Conservation (phyloP, 371 early-diverging fungal species). For the Basidiobolus heterosporus region DNA sequence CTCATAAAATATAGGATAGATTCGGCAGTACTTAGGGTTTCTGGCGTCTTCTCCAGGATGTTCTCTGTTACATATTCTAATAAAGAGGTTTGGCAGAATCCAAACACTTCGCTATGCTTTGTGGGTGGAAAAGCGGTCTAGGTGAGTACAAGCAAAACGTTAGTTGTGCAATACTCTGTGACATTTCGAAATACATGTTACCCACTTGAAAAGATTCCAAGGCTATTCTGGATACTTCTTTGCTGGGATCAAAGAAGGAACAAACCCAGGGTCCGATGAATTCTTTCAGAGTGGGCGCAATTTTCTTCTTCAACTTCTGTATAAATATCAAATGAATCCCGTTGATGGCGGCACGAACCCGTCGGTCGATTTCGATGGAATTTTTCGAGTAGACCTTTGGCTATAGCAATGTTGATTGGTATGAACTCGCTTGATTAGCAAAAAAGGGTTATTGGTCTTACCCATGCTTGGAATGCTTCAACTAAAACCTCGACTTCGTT, state of each 20-base stretch:
- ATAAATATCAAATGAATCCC: slow-evolving; percentile 32
- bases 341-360: slow-evolving; percentile 32
- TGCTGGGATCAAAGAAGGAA: slow-evolving; percentile 36
- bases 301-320: slow-evolving; percentile 27
- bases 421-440: not conserved
- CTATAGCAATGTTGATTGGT: slow-evolving; percentile 10
- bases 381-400: slow-evolving; percentile 29
- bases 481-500: slow-evolving; percentile 14
- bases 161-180: no score
- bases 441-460: slow-evolving; percentile 1
- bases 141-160: no score
- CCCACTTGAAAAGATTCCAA: slow-evolving; percentile 31
- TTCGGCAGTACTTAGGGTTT: slow-evolving; percentile 35
- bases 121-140: slow-evolving; percentile 34
- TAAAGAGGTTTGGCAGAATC: slow-evolving; percentile 39
- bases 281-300: slow-evolving; percentile 41
- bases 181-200: no score
- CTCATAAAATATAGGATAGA: no score
- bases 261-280: slow-evolving; percentile 42
- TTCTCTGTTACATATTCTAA: slow-evolving; percentile 33
- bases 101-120: slow-evolving; percentile 28
- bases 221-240: slow-evolving; percentile 33
- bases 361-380: slow-evolving; percentile 40
- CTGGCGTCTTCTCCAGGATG: slow-evolving; percentile 33
- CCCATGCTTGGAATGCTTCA: slow-evolving; percentile 9